These are phyloP conservation scores for Wickerhamiella sergipiensis DNA, from an alignment of 805 yeast genomes.

Conservation along the genomic window DNA sequence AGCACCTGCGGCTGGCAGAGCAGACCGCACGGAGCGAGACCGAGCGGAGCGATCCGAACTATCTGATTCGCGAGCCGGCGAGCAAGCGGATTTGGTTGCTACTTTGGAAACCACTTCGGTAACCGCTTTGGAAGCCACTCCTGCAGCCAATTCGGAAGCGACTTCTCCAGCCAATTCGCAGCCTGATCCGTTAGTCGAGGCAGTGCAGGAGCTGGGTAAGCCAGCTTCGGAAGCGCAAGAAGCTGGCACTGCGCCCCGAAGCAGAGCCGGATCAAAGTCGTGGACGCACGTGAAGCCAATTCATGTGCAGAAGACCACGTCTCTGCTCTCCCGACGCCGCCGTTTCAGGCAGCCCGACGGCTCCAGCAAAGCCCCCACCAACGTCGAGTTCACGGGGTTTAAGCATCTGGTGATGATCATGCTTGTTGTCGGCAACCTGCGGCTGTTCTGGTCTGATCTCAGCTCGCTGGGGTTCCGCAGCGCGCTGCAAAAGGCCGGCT, in stretches of 20 bases:
- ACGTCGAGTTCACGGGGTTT: constrained; percentile 24
- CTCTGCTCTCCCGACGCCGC: constrained; percentile 13
- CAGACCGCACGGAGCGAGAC: too few species aligned
- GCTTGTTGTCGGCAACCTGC: constrained; percentile 27
- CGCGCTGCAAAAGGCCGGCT: constrained; percentile 21
- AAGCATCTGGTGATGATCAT: constrained; percentile 29
- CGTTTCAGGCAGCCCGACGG: constrained; percentile 4
- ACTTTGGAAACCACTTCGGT: too few species aligned
- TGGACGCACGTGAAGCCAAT: constrained; percentile 12
- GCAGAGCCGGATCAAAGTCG: not conserved
- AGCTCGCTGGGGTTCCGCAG: constrained; percentile 25
- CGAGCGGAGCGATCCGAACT: too few species aligned
- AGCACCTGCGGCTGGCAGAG: not conserved
- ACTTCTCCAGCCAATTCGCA: too few species aligned
- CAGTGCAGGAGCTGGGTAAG: too few species aligned
- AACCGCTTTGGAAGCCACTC: too few species aligned
- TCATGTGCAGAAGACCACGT: constrained; percentile 12
- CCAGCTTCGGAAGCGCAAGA: too few species aligned
- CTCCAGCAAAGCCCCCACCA: constrained; percentile 10
- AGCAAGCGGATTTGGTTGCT: too few species aligned
- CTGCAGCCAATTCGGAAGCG: too few species aligned
- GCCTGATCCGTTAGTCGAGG: too few species aligned
- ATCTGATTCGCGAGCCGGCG: too few species aligned
- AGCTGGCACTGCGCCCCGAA: too few species aligned
- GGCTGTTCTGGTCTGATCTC: constrained; percentile 28